A percentile compares a stretch with the other conserved stretches of the same genome.
Conservation (phyloP, 2,329 filamentous ascomycete species). For the Tympanopsis confertula region DNA sequence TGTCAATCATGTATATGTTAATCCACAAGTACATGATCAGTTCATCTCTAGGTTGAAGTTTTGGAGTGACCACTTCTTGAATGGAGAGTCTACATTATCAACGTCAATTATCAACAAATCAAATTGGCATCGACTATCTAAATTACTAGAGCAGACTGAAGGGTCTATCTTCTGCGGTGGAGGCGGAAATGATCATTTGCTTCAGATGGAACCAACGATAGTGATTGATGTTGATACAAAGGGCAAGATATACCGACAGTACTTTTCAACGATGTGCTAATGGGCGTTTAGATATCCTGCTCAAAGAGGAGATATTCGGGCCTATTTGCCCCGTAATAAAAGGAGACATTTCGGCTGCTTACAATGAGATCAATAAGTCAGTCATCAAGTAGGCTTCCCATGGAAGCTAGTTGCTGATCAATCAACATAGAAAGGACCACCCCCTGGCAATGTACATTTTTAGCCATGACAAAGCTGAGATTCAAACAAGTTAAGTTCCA, state of each 20-base stretch:
- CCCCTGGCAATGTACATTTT: slow-evolving; percentile 29
- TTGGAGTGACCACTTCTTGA: slow-evolving; percentile 18
- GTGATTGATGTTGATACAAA: not conserved
- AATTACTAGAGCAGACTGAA: slow-evolving; percentile 19
- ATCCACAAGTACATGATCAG: slow-evolving; percentile 22
- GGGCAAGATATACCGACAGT: not conserved
- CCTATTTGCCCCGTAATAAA: slow-evolving; percentile 27
- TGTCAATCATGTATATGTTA: slow-evolving; percentile 30
- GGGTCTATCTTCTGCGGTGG: no score
- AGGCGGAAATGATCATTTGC: no score
- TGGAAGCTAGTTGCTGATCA: not conserved
- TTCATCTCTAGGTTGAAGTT: slow-evolving; percentile 20
- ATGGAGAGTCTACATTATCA: slow-evolving; percentile 4
- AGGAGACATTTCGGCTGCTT: slow-evolving; percentile 12
- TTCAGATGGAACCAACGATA: not conserved
- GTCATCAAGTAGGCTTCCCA: not conserved
- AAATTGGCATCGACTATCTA: slow-evolving; percentile 26
- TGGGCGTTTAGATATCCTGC: slow-evolving; percentile 18
- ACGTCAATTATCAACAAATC: slow-evolving; percentile 23
- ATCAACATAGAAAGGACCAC: slow-evolving; percentile 13
- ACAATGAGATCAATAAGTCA: not conserved
- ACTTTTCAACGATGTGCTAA: not conserved
- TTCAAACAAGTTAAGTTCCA: slow-evolving; percentile 10
- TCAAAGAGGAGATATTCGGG: slow-evolving; percentile 31
- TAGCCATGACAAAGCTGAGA: slow-evolving; percentile 19